Evolutionary conservation across 78 protist species (phyloP).

Genomic region (Cavenderia fasciculata): DNA sequence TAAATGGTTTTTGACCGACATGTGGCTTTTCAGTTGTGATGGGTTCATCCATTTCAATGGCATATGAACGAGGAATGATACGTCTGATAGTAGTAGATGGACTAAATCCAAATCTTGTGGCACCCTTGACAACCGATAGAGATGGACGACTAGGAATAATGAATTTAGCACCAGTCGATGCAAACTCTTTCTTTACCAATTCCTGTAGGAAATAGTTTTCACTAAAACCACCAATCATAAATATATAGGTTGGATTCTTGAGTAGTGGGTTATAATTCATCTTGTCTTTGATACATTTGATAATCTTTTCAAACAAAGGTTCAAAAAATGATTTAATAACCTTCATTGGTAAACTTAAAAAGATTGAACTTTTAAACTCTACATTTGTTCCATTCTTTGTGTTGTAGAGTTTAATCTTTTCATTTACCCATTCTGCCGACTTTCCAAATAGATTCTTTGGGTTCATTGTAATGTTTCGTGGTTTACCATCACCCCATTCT

Average conservation of each 20-base stretch:
- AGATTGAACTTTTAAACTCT: no score
- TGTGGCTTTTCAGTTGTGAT: background rate
- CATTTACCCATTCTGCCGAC: no score
- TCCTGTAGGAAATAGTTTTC: background rate
- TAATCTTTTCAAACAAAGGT: background rate
- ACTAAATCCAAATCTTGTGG: constrained; percentile 7
- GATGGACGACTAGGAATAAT: background rate
- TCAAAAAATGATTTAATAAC: constrained; percentile 8
- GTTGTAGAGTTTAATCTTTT: no score
- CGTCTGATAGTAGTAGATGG: background rate
- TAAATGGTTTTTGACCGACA: background rate
- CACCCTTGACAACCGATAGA: background rate
- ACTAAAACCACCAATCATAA: constrained; percentile 14
- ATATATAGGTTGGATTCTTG: background rate
- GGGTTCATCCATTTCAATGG: background rate
- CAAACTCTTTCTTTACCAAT: background rate
- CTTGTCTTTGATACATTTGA: background rate
- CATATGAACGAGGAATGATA: background rate
- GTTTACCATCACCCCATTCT: no score
- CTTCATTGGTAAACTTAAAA: no score
- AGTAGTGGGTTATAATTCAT: background rate
- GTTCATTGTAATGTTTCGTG: no score
- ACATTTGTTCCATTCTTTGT: no score
- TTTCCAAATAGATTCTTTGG: no score
- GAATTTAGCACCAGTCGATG: constrained; percentile 4